phyloP scores from a whole-genome alignment of 176 grass and related monocot species.

The Zea luxurians region DNA sequence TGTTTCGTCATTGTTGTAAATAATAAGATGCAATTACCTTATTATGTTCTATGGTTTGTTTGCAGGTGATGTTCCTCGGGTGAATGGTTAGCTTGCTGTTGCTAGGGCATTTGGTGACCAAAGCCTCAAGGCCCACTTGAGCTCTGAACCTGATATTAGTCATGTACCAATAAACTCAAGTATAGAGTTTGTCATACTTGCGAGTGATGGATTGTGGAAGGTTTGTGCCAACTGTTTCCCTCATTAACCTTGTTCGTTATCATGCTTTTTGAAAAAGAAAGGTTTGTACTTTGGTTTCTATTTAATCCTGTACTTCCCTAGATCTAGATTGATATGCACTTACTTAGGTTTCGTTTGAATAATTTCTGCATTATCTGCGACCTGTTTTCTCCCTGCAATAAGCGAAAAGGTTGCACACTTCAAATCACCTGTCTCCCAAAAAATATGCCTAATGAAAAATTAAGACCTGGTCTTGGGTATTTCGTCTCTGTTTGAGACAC shows the following conservation, averaged over 20 bases:
- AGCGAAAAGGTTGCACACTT: neutral
- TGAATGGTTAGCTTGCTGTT: slow-evolving; percentile 98
- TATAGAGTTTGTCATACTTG: slow-evolving; percentile 94
- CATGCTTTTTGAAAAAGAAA: slow-evolving; percentile 1
- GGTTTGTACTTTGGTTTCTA: neutral
- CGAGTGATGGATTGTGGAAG: slow-evolving; percentile 99
- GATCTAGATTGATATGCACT: neutral
- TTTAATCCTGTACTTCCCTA: neutral
- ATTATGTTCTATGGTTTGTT: slow-evolving; percentile 10
- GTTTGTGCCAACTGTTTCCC: slow-evolving; percentile 44
- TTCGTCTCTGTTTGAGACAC: neutral
- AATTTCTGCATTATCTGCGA: neutral
- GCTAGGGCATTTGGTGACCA: slow-evolving; percentile 96
- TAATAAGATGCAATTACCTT: slow-evolving; percentile 5
- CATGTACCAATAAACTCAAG: slow-evolving; percentile 71
- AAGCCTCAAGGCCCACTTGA: slow-evolving; percentile 96
- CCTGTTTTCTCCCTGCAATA: neutral
- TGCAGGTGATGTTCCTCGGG: slow-evolving; percentile 93
- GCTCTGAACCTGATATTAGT: slow-evolving; percentile 87
- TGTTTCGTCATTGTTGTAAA: slow-evolving; percentile 6
- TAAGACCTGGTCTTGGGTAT: neutral
- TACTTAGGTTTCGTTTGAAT: neutral
- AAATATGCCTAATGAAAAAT: neutral
- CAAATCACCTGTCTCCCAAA: neutral
- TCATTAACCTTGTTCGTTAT: neutral